Evolutionary conservation across 2,329 filamentous ascomycete genomes (phyloP).

Genomic region (Fusarium sp.): DNA sequence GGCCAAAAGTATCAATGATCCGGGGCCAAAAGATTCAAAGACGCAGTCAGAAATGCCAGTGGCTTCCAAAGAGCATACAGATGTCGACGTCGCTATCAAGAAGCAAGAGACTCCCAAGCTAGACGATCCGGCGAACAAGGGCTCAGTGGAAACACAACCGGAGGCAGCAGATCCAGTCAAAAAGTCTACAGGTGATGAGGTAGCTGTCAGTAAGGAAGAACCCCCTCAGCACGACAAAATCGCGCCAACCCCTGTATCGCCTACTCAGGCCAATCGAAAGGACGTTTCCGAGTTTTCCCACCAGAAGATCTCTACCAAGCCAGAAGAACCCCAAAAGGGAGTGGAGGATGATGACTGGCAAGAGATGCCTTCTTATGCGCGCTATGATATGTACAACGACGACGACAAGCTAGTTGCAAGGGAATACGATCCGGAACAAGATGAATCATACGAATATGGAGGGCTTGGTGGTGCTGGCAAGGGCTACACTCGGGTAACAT

Average conservation of each 20-base stretch:
- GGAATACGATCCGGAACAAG: conserved; percentile 79
- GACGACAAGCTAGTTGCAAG: conserved; percentile 86
- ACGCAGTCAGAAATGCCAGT: background rate
- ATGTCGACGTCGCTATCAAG: conserved; percentile 6
- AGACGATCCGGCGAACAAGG: conserved; percentile 16
- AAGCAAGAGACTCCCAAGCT: conserved; percentile 4
- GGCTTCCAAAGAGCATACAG: background rate
- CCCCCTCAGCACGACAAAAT: conserved; percentile 13
- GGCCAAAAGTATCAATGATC: conserved; percentile 5
- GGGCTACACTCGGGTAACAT: conserved; percentile 92
- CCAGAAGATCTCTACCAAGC: conserved; percentile 73
- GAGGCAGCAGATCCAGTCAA: background rate
- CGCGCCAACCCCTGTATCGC: conserved; percentile 20
- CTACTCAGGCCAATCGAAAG: conserved; percentile 32
- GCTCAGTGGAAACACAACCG: background rate
- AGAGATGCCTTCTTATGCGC: conserved; percentile 91
- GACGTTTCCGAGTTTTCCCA: conserved; percentile 88
- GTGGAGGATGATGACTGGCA: conserved; percentile 79
- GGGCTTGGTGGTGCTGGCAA: conserved; percentile 89
- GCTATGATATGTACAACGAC: conserved; percentile 96
- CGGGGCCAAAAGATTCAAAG: background rate
- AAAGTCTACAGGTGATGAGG: conserved; percentile 12
- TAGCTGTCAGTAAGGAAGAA: conserved; percentile 12
- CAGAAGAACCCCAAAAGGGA: conserved; percentile 62
- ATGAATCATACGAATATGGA: conserved; percentile 72